Evolutionary conservation across 192 early-diverging fungal species (phyloP).

Genomic region (Mortierella claussenii): DNA sequence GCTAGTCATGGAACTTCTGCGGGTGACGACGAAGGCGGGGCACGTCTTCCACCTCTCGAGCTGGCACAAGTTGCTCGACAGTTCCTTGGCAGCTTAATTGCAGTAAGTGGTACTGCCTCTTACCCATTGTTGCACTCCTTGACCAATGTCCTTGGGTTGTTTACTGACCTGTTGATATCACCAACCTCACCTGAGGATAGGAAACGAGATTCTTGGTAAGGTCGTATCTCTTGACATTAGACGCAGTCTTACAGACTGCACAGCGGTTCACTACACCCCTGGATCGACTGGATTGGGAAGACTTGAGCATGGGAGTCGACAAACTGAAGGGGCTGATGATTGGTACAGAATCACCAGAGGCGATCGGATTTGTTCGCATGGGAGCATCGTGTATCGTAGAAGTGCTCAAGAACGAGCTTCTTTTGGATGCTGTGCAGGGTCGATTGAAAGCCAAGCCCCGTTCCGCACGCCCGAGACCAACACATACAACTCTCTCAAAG

Average conservation of each 20-base stretch:
- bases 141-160: background rate
- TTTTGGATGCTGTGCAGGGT: constrained; percentile 27
- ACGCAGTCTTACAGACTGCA: constrained; percentile 22
- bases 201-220: constrained; percentile 26
- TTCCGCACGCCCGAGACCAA: background rate
- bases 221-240: constrained; percentile 20
- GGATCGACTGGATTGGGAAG: constrained; percentile 45
- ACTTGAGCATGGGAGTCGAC: constrained; percentile 23
- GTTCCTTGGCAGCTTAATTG: constrained; percentile 33
- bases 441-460: background rate
- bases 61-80: constrained; percentile 16
- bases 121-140: background rate
- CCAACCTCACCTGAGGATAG: too few relatives aligned
- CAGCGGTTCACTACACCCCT: constrained; percentile 34
- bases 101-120: constrained; percentile 14
- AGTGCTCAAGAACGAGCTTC: constrained; percentile 22
- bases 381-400: constrained; percentile 2
- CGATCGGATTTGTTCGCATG: constrained; percentile 15
- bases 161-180: background rate
- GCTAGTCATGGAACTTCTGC: background rate
- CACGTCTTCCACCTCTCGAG: background rate
- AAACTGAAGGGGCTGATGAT: constrained; percentile 17
- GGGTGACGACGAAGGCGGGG: background rate
- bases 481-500: background rate
- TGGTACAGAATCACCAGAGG: constrained; percentile 2